These are phyloP conservation scores for Plasmodium chabaudi DNA, from an alignment of 169 alveolate genomes.

Conservation along the genomic window DNA sequence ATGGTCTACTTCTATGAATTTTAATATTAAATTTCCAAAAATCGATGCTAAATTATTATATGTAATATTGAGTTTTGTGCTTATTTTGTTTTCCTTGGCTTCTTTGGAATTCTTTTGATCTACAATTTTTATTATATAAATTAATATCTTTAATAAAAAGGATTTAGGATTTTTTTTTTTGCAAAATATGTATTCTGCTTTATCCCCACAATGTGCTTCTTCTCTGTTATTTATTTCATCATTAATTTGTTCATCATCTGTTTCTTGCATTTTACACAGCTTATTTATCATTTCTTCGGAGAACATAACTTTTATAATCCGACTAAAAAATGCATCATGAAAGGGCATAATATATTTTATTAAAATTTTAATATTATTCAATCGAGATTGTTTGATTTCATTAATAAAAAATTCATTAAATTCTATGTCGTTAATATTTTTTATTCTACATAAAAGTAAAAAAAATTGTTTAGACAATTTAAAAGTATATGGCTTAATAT, in stretches of 20 bases:
- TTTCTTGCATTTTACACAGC: too few species aligned
- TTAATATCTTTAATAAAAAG: too few species aligned
- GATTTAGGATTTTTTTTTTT: too few species aligned
- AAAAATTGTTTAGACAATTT: constrained; percentile 5
- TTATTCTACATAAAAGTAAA: constrained; percentile 14
- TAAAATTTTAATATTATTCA: constrained; percentile 12
- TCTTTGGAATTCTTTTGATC: too few species aligned
- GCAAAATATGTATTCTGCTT: too few species aligned
- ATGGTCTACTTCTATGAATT: constrained; percentile 4
- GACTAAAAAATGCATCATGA: background rate
- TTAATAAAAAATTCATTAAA: constrained; percentile 26
- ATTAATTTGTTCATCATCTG: too few species aligned
- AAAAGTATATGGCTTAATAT: constrained; percentile 1
- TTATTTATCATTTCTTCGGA: too few species aligned
- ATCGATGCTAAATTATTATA: background rate
- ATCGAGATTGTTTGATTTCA: constrained; percentile 20
- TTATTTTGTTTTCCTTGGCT: too few species aligned
- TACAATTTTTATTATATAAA: too few species aligned
- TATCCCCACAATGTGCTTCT: too few species aligned
- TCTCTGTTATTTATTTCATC: too few species aligned
- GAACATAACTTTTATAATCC: background rate
- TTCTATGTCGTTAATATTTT: background rate
- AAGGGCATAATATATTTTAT: constrained; percentile 34
- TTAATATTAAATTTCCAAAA: constrained; percentile 22
- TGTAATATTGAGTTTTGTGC: too few species aligned